A percentile compares a stretch with the other conserved stretches of the same genome.
phyloP scores from a whole-genome alignment of 441 rosid genomes.

The Corymbia citriodora region DNA sequence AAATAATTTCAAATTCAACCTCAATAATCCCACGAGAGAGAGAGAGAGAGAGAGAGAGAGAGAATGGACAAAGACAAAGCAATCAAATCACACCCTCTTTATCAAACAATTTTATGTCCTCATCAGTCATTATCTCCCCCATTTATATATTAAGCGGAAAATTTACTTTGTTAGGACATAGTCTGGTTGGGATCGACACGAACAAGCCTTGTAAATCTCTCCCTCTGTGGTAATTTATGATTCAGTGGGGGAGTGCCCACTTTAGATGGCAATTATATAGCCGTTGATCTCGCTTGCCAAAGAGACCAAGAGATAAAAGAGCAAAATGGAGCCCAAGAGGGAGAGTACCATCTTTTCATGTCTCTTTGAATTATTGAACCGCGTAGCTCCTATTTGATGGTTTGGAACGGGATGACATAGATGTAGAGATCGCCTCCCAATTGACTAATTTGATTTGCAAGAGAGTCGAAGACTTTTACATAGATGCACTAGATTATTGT shows the following conservation, averaged over 20 bases:
- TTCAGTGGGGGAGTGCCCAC: neutral
- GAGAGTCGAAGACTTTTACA: neutral
- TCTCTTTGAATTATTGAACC: neutral
- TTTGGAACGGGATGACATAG: neutral
- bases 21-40: constrained; percentile 8
- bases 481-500: neutral
- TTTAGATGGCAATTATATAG: neutral
- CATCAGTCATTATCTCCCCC: constrained; percentile 42
- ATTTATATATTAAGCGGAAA: neutral
- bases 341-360: neutral
- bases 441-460: neutral
- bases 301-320: neutral
- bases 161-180: neutral
- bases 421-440: neutral
- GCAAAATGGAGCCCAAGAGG: neutral
- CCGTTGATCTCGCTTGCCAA: neutral
- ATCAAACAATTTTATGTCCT: constrained; percentile 53
- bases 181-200: constrained; percentile 11
- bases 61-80: constrained; percentile 17
- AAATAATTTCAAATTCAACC: constrained; percentile 4
- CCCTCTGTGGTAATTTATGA: neutral
- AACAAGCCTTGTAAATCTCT: constrained; percentile 1
- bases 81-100: constrained; percentile 26
- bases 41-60: constrained; percentile 9
- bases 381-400: neutral